Evolutionary conservation across 169 alveolate genomes (phyloP).

Genomic region (Cryptosporidium felis): DNA sequence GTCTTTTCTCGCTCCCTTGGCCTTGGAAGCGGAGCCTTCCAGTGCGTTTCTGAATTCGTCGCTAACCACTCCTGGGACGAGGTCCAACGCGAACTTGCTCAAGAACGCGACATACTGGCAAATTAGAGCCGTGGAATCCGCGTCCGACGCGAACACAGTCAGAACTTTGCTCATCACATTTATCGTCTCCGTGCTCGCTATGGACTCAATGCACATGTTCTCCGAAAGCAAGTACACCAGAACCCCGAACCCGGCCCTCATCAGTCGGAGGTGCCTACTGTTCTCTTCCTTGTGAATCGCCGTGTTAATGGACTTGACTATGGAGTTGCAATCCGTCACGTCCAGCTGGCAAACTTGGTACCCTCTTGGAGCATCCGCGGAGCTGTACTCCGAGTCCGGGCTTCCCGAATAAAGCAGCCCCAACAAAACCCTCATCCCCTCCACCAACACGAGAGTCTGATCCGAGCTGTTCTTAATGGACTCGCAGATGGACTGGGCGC

Average conservation of each 20-base stretch:
- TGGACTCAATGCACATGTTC: conserved; percentile 76
- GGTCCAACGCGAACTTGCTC: conserved; percentile 17
- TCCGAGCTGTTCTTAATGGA: conserved; percentile 77
- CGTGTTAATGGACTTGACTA: conserved; percentile 22
- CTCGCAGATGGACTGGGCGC: conserved; percentile 83
- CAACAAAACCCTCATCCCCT: conserved; percentile 81
- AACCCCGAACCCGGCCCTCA: conserved; percentile 78
- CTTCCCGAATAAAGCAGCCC: conserved; percentile 79
- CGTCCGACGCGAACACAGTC: conserved; percentile 74
- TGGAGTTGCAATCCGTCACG: conserved; percentile 43
- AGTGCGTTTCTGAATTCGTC: conserved; percentile 27
- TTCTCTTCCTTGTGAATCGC: conserved; percentile 74
- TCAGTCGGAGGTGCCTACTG: conserved; percentile 78
- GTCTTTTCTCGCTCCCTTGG: conserved; percentile 34
- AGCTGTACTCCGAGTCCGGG: conserved; percentile 56
- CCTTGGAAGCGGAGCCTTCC: conserved; percentile 33
- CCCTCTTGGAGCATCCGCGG: conserved; percentile 69
- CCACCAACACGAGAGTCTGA: conserved; percentile 85
- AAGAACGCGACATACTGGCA: conserved; percentile 24
- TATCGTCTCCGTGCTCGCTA: conserved; percentile 75
- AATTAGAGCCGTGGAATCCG: conserved; percentile 21
- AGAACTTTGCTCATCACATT: conserved; percentile 73
- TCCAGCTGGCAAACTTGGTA: conserved; percentile 67
- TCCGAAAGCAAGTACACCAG: conserved; percentile 76
- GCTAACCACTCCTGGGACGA: conserved; percentile 41